phyloP scores from a whole-genome alignment of 2,329 filamentous ascomycete species.

The Aspergillus versicolor region DNA sequence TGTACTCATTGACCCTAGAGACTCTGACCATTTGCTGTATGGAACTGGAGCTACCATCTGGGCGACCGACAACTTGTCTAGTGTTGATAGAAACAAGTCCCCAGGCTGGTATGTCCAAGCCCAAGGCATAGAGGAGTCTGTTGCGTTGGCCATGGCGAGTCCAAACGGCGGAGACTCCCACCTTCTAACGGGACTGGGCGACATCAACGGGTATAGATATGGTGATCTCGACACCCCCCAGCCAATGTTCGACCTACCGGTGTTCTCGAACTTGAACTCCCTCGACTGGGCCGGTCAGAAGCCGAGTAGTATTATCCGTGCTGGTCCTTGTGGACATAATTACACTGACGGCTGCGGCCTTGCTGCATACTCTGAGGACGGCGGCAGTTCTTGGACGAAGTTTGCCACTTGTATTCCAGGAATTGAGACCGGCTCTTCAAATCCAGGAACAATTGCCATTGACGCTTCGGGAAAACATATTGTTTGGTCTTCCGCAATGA shows the following conservation, averaged over 20 bases:
- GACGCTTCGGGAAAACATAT: conserved; percentile 16
- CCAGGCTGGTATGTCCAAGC: conserved; percentile 15
- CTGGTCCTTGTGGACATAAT: conserved; percentile 13
- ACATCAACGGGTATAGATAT: conserved; percentile 14
- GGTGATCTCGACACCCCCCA: conserved; percentile 14
- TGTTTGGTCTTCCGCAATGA: conserved; percentile 15
- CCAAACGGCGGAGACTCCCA: conserved; percentile 11
- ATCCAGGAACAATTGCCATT: conserved; percentile 14
- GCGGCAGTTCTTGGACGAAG: conserved; percentile 11
- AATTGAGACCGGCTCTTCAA: conserved; percentile 6
- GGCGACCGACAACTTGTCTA: conserved; percentile 13
- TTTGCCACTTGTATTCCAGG: conserved; percentile 14
- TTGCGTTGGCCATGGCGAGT: conserved; percentile 14
- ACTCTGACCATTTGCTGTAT: conserved; percentile 14
- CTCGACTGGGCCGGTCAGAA: conserved; percentile 17
- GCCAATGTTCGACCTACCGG: conserved; percentile 15
- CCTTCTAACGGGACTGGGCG: conserved; percentile 8
- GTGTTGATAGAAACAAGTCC: conserved; percentile 7
- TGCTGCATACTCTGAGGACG: conserved; percentile 13
- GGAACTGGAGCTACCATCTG: conserved; percentile 17
- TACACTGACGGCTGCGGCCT: conserved; percentile 17
- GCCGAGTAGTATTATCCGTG: conserved; percentile 12
- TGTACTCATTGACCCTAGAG: conserved; percentile 13
- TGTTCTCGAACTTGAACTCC: conserved; percentile 16
- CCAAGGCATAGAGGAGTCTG: conserved; percentile 15